Base-by-base conservation (phyloP, 306 rosid species). In the Vicia villosa region DNA sequence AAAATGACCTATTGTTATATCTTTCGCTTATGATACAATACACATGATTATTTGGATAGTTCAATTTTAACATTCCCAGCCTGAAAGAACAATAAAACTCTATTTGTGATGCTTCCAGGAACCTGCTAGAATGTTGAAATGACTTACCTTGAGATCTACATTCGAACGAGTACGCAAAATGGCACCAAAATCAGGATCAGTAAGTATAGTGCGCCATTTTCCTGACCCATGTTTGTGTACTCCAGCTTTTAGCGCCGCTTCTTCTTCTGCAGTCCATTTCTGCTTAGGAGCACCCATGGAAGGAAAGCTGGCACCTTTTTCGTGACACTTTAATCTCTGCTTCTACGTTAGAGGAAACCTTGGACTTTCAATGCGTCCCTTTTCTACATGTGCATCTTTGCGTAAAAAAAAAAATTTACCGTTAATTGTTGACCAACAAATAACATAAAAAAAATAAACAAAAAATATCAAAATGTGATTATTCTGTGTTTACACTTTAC, bases 211-310 rank as follows among this genome's bases (percentile, higher is more conserved):
- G 81, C 98, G 98, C 98, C 98, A 92, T 77, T 92, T 92, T 16
- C 98, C 98, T 8, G 98, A 89, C 55, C 98, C 98, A 12, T 92
- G 98, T 81, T 92, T 92, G 62, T 85, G 66, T 71, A 92, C 98
- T 73, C 98, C 98, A 59, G 96, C 96, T 85, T 92, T 92, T 77
- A 92, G 87, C 4, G 98, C 96, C 1, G 96, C 96, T 85, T 92
- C 96, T 85, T 92, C 98, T 88, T 92, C 96, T 1, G 89, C 78
- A 30, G 96, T 92, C 98, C 98, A 92, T 75, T 90, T 92, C 86
- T 89, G 98, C 83, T 92, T 92, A 40, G 98, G 98, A 66, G 96
- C 98, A 73, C 98, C 98, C 98, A 92, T 92, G 70, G 83, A 73
- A 81, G 50, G 67, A 84, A 78, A 69, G 60, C 78, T 60, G 60